phyloP scores from a whole-genome alignment of 2,329 filamentous ascomycete genomes.

The Ambrosiella xylebori region DNA sequence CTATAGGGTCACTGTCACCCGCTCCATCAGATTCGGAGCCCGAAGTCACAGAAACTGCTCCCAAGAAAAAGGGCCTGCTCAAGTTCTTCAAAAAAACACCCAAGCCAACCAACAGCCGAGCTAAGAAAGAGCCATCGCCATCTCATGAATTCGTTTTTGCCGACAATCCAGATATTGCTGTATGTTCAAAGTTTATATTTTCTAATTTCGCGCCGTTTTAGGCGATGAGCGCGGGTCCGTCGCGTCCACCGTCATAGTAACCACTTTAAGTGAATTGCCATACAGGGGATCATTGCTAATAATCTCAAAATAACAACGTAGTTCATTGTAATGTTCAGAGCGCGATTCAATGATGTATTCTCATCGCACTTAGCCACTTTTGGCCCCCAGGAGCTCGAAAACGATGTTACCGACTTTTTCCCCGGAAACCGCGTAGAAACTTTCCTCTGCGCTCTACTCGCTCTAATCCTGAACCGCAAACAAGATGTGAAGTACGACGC shows the following conservation, averaged over 20 bases:
- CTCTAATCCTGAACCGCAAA: slow-evolving; percentile 85
- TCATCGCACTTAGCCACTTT: slow-evolving; percentile 76
- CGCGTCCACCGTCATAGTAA: slow-evolving; percentile 25
- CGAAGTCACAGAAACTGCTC: slow-evolving; percentile 35
- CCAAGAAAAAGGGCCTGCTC: slow-evolving; percentile 41
- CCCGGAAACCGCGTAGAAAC: slow-evolving; percentile 76
- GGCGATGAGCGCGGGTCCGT: slow-evolving; percentile 32
- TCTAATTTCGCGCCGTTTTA: slow-evolving; percentile 16
- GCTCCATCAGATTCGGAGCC: slow-evolving; percentile 29
- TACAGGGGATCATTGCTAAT: slow-evolving; percentile 18
- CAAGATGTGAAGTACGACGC: slow-evolving; percentile 85
- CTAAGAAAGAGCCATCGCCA: slow-evolving; percentile 56
- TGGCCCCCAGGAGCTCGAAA: slow-evolving; percentile 87
- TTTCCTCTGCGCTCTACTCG: slow-evolving; percentile 75
- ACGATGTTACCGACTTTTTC: slow-evolving; percentile 57
- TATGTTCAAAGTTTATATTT: slow-evolving; percentile 34
- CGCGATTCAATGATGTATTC: slow-evolving; percentile 79
- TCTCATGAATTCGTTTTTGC: slow-evolving; percentile 78
- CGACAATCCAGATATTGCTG: slow-evolving; percentile 82
- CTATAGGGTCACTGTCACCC: slow-evolving; percentile 32
- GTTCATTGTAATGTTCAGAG: slow-evolving; percentile 98
- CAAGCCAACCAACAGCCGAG: slow-evolving; percentile 18
- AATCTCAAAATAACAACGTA: slow-evolving; percentile 23
- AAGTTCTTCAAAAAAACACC: slow-evolving; percentile 38
- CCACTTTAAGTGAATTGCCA: background rate